Base-by-base conservation (phyloP, 306 rosid genomes). In the Heteromeles arbutifolia region DNA sequence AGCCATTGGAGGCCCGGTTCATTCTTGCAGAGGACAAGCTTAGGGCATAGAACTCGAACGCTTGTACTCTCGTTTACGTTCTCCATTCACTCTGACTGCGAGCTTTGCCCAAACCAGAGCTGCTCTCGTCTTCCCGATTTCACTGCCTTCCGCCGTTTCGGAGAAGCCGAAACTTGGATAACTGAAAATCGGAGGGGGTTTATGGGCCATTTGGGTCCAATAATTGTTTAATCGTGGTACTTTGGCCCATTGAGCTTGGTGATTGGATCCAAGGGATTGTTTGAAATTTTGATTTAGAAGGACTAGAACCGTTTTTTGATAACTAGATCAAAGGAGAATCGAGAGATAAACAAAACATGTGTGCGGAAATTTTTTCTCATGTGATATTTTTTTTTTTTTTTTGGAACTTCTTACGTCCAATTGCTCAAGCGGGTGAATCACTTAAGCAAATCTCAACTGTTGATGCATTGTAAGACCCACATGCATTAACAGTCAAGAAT, bases 1-100 rank as follows among this genome's bases (percentile, higher is more conserved):
- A 95, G 79, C 98, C 98, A 95, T 26, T 88, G 96, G 78, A 85
- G 86, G 67, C 78, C 82, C 43, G 87, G 67, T 79, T 87, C 88
- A 61, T 72, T 52, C 81, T 4, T 77, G 80, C 65, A 73, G 21
- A 85, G 81, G 43, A 85, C 48, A 43, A 83, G 90, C 78, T 79
- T 92, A 53, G 83, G 81, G 75, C 85, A 86, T 26, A 90, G 77
- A 44, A 91, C 72, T 81, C 82, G 85, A 62, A 92, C 87, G 71
- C 74, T 70, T 76, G 67, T 52, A 19, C 68, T 69, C 44, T 76
- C 81, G 43, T 59, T 65, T 7, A 62, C 66, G 66, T 29, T 58
- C 80, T 79, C 84, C 88, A 86, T 87, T 70, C 76, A 41, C 66
- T 11, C 54, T 41, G 34, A 19, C 8, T 19, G 62, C 5, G 34